A percentile compares a stretch with the other conserved stretches of the same genome.
Evolutionary conservation across 495 filamentous ascomycete genomes (phyloP).

Genomic region (Penicillium psychrofluorescens): DNA sequence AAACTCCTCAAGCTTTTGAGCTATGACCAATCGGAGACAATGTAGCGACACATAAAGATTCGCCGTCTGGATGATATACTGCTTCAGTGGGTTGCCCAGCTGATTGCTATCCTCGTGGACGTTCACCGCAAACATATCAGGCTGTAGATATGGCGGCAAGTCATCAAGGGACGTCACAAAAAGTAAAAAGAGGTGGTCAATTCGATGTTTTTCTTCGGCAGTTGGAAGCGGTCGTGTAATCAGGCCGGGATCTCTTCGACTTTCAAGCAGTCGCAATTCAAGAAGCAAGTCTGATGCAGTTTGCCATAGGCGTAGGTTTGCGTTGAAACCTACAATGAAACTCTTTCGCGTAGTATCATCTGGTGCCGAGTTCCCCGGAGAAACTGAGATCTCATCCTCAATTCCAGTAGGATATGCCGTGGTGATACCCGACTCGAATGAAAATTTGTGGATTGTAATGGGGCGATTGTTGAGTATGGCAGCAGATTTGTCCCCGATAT

Average conservation of each 20-base stretch:
- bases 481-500: constrained; percentile 24
- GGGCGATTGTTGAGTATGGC: constrained; percentile 20
- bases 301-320: constrained; percentile 15
- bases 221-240: constrained; percentile 5
- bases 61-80: constrained; percentile 14
- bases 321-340: constrained; percentile 15
- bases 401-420: constrained; percentile 15
- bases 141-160: constrained; percentile 8
- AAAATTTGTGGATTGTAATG: constrained; percentile 21
- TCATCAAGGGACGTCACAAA: constrained; percentile 15
- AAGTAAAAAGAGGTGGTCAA: constrained; percentile 14
- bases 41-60: constrained; percentile 21
- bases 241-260: not conserved
- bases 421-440: constrained; percentile 19
- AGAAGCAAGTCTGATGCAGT: constrained; percentile 13
- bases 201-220: constrained; percentile 5
- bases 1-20: constrained; percentile 20
- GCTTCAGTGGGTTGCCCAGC: constrained; percentile 1
- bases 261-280: constrained; percentile 11
- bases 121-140: constrained; percentile 4
- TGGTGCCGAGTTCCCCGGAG: constrained; percentile 4
- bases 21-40: constrained; percentile 20
- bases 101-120: not conserved
- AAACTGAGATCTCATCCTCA: constrained; percentile 7
- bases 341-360: constrained; percentile 5